Conservation (phyloP, 1,284 basidiomycete species). For the Fomitopsis pinicola region DNA sequence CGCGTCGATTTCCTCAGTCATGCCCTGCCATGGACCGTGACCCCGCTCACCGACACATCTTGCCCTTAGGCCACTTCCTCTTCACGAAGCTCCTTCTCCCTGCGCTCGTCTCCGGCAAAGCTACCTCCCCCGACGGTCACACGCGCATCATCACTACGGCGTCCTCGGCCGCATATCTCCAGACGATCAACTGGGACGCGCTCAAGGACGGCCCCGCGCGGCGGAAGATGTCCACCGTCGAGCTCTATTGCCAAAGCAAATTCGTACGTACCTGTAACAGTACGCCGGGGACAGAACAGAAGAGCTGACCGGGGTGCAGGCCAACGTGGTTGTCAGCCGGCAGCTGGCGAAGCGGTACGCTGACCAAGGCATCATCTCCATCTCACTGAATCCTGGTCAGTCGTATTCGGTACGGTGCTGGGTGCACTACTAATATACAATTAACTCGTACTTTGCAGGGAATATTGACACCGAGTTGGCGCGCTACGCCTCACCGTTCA, state of each 20-base stretch:
- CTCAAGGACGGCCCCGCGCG: conserved; percentile 18
- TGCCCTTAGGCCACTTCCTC: conserved; percentile 12
- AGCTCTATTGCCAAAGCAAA: conserved; percentile 41
- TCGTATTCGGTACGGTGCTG: neutral
- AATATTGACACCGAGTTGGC: conserved; percentile 25
- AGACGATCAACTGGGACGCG: conserved; percentile 15
- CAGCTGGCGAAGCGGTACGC: conserved; percentile 31
- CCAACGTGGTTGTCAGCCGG: conserved; percentile 30
- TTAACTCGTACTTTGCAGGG: conserved; percentile 17
- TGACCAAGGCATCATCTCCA: conserved; percentile 29
- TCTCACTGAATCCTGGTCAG: conserved; percentile 34
- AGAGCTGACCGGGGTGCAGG: neutral
- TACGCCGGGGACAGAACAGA: neutral
- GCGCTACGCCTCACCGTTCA: conserved; percentile 15
- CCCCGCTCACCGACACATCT: neutral
- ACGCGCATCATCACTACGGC: conserved; percentile 17
- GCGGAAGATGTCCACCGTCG: conserved; percentile 15
- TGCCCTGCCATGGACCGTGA: neutral
- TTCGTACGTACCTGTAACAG: conserved; percentile 22
- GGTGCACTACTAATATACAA: neutral
- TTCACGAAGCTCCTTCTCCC: conserved; percentile 20
- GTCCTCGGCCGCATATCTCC: conserved; percentile 11
- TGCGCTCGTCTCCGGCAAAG: conserved; percentile 16
- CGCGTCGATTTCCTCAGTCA: neutral
- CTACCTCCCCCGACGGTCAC: conserved; percentile 15